Evolutionary conservation across 352 stramenopile genomes (phyloP).

Genomic region (Phytophthora hibernalis): DNA sequence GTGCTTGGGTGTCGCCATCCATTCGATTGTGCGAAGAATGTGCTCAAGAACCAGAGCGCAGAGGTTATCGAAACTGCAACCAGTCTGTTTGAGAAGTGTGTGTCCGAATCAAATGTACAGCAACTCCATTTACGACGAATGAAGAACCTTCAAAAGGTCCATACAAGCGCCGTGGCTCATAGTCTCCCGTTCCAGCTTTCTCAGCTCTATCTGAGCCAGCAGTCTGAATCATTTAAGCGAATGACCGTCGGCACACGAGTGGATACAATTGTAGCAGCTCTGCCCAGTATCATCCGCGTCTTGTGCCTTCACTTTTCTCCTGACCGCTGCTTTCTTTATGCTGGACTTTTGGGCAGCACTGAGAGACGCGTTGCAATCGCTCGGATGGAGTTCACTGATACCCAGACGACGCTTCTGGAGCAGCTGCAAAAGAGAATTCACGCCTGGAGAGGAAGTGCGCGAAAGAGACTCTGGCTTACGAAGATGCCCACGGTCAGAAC

Average conservation of each 20-base stretch:
- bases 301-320: conserved; percentile 75
- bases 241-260: conserved; percentile 53
- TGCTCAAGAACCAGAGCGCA: conserved; percentile 74
- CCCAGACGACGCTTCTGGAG: conserved; percentile 32
- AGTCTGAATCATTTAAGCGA: conserved; percentile 70
- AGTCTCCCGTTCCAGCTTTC: conserved; percentile 76
- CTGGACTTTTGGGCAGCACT: conserved; percentile 40
- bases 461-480: conserved; percentile 49
- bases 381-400: conserved; percentile 68
- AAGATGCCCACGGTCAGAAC: conserved; percentile 45
- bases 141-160: conserved; percentile 35
- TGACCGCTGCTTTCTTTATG: conserved; percentile 74
- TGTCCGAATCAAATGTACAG: conserved; percentile 46
- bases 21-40: conserved; percentile 54
- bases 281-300: conserved; percentile 51
- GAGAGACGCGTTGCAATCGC: conserved; percentile 56
- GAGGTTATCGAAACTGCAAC: conserved; percentile 46
- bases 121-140: conserved; percentile 62
- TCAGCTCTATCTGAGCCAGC: conserved; percentile 65
- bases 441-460: conserved; percentile 46
- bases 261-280: conserved; percentile 46
- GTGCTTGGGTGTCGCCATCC: conserved; percentile 54
- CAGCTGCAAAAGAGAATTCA: conserved; percentile 41
- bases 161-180: conserved; percentile 52
- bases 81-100: conserved; percentile 45